These are phyloP conservation scores for Boletellus sp. DNA, from an alignment of 768 basidiomycete genomes.

Conservation along the genomic window DNA sequence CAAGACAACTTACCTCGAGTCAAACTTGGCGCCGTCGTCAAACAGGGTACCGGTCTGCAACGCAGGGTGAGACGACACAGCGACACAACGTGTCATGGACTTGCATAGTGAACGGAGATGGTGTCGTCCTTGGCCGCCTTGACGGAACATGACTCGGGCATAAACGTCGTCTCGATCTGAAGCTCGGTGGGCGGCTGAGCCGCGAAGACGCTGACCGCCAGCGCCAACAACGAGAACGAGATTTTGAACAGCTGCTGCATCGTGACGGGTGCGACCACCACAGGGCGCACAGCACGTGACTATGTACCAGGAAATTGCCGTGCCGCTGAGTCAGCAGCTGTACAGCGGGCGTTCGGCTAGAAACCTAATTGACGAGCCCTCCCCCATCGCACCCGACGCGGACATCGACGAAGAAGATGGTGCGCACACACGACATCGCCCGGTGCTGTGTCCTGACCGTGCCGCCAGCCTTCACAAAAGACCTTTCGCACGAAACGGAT, in stretches of 20 bases:
- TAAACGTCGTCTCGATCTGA: constrained; percentile 55
- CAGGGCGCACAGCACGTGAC: neutral
- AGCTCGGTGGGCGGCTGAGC: constrained; percentile 53
- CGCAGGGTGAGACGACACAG: neutral
- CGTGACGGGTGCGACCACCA: neutral
- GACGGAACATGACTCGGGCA: constrained; percentile 52
- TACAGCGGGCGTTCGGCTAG: constrained; percentile 31
- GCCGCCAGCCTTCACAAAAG: constrained; percentile 92
- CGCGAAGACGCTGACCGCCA: constrained; percentile 47
- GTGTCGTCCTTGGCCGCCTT: constrained; percentile 60
- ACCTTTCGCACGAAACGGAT: constrained; percentile 95
- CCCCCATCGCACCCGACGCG: constrained; percentile 23
- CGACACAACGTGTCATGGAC: constrained; percentile 15
- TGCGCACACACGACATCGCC: constrained; percentile 26
- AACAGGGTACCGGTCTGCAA: constrained; percentile 69
- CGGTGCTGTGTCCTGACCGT: neutral
- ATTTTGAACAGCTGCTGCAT: constrained; percentile 53
- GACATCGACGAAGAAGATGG: constrained; percentile 46
- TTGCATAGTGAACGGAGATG: constrained; percentile 77
- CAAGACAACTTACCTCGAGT: constrained; percentile 62
- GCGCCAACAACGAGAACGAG: constrained; percentile 44
- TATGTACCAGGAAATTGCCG: constrained; percentile 1
- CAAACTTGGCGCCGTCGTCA: constrained; percentile 77
- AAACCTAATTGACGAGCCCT: constrained; percentile 33
- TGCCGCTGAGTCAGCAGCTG: constrained; percentile 38